Percentiles rank a stretch among this genome's conserved stretches.
These are phyloP conservation scores for Podospora sp. DNA, from an alignment of 495 filamentous ascomycete species.

Conservation along the genomic window DNA sequence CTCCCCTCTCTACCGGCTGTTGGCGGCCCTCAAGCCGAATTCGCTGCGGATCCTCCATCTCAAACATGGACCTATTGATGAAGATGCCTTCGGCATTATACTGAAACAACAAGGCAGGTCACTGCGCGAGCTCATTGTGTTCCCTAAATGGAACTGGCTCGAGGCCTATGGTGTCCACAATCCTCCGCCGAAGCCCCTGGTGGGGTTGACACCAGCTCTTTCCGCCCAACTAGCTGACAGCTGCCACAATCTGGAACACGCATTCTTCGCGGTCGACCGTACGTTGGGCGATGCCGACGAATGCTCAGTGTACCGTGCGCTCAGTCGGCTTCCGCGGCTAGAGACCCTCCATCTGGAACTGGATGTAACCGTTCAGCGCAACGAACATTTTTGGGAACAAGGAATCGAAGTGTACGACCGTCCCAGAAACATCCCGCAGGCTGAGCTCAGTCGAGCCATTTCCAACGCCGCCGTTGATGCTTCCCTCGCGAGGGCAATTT, in stretches of 20 bases:
- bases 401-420: not conserved
- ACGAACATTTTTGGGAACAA: not conserved
- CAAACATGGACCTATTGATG: no score
- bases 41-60: no score
- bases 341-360: not conserved
- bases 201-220: not conserved
- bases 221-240: not conserved
- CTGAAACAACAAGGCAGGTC: no score
- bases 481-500: not conserved
- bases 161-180: no score
- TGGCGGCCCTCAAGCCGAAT: no score
- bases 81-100: no score
- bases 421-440: not conserved
- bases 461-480: not conserved
- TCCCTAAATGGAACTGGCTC: no score
- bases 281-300: not conserved
- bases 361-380: not conserved
- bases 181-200: no score
- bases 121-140: no score
- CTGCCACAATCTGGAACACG: not conserved
- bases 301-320: not conserved
- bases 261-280: not conserved
- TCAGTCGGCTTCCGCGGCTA: not conserved
- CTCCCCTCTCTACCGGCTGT: no score
- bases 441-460: not conserved